Evolutionary conservation across 2,329 filamentous ascomycete genomes (phyloP).

Genomic region (Orbilia blumenaviensis): DNA sequence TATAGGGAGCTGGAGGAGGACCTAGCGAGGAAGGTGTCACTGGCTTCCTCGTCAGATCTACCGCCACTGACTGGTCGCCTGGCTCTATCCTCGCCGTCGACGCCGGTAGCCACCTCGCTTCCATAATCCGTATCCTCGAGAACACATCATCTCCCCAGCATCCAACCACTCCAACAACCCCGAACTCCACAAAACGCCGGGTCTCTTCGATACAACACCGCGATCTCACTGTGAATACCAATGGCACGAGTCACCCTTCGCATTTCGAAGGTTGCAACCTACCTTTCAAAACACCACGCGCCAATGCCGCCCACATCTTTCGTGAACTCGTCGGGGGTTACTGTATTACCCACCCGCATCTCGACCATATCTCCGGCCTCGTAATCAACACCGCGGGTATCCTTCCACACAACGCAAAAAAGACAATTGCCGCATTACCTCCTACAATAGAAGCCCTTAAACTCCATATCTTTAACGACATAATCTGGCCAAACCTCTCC

Average conservation of each 20-base stretch:
- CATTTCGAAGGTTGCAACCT: conserved; percentile 74
- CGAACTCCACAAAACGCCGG: conserved; percentile 44
- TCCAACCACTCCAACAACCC: conserved; percentile 51
- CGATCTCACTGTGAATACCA: conserved; percentile 18
- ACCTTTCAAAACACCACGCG: conserved; percentile 71
- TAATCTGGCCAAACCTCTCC: conserved; percentile 96
- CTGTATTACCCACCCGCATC: conserved; percentile 94
- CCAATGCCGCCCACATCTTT: conserved; percentile 84
- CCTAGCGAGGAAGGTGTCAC: conserved; percentile 90
- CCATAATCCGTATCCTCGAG: conserved; percentile 82
- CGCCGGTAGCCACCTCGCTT: conserved; percentile 85
- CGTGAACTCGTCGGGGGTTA: conserved; percentile 83
- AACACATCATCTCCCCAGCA: conserved; percentile 63
- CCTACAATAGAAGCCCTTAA: conserved; percentile 93
- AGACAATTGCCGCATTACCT: conserved; percentile 78
- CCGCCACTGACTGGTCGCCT: conserved; percentile 78
- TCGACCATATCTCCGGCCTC: conserved; percentile 91
- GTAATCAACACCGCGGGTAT: conserved; percentile 92
- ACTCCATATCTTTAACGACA: conserved; percentile 93
- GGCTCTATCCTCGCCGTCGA: conserved; percentile 91
- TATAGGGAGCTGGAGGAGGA: conserved; percentile 79
- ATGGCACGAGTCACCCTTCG: conserved; percentile 19
- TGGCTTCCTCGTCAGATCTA: conserved; percentile 85
- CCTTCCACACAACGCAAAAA: conserved; percentile 81
- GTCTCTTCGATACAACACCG: conserved; percentile 13